phyloP scores from a whole-genome alignment of 345 rosid genomes.

The rapeseed (Brassica napus) region Da-Ae NC_063443.1:14015001-14015500 shows the following conservation, averaged over 20 bases:
- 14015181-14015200: not conserved
- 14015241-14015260: conserved; percentile 41
- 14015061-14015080: conserved; percentile 66
- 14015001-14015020: conserved; percentile 71
- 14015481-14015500: conserved; percentile 93
- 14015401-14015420: conserved; percentile 51
- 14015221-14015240: conserved; percentile 7
- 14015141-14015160: conserved; percentile 88
- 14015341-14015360: conserved; percentile 79
- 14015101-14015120: conserved; percentile 67
- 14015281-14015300: conserved; percentile 83
- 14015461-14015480: conserved; percentile 96
- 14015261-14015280: conserved; percentile 82
- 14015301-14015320: conserved; percentile 71
- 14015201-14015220: not conserved
- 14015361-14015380: not conserved
- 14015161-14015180: conserved; percentile 50
- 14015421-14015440: conserved; percentile 90
- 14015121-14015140: conserved; percentile 87
- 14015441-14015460: conserved; percentile 94
- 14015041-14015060: conserved; percentile 45
- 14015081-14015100: conserved; percentile 91
- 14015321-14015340: conserved; percentile 83
- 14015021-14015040: conserved; percentile 72
- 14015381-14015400: not conserved